phyloP scores from a whole-genome alignment of 352 stramenopile genomes.

The Phytophthora hybrid region DNA sequence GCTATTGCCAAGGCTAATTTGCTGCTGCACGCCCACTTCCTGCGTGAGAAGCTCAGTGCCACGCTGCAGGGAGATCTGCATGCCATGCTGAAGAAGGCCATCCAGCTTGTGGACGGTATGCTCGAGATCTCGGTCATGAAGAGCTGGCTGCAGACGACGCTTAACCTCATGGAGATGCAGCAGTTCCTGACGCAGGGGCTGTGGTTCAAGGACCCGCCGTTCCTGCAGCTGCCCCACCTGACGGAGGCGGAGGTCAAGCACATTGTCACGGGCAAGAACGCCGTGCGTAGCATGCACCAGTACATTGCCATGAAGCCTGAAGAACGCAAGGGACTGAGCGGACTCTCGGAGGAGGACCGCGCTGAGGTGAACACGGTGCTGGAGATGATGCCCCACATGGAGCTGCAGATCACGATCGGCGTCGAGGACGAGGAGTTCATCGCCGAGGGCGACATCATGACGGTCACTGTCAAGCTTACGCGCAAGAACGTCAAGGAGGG shows the following conservation, averaged over 20 bases:
- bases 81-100: slow-evolving; percentile 95
- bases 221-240: slow-evolving; percentile 93
- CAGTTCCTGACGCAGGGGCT: slow-evolving; percentile 98
- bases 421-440: slow-evolving; percentile 94
- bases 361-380: slow-evolving; percentile 94
- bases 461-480: slow-evolving; percentile 96
- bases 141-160: slow-evolving; percentile 94
- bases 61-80: slow-evolving; percentile 91
- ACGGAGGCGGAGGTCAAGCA: slow-evolving; percentile 93
- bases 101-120: slow-evolving; percentile 98
- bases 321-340: slow-evolving; percentile 93
- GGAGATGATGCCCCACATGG: slow-evolving; percentile 95
- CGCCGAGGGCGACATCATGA: slow-evolving; percentile 99
- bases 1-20: slow-evolving; percentile 87
- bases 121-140: slow-evolving; percentile 97
- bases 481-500: slow-evolving; percentile 97
- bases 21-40: slow-evolving; percentile 96
- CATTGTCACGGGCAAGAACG: slow-evolving; percentile 92
- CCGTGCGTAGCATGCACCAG: slow-evolving; percentile 93
- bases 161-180: slow-evolving; percentile 98
- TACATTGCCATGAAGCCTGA: slow-evolving; percentile 94
- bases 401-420: slow-evolving; percentile 92
- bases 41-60: slow-evolving; percentile 85
- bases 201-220: slow-evolving; percentile 93
- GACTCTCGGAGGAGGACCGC: slow-evolving; percentile 92